phyloP scores from a whole-genome alignment of 495 filamentous ascomycete genomes.

The Apiosordaria backusii region DNA sequence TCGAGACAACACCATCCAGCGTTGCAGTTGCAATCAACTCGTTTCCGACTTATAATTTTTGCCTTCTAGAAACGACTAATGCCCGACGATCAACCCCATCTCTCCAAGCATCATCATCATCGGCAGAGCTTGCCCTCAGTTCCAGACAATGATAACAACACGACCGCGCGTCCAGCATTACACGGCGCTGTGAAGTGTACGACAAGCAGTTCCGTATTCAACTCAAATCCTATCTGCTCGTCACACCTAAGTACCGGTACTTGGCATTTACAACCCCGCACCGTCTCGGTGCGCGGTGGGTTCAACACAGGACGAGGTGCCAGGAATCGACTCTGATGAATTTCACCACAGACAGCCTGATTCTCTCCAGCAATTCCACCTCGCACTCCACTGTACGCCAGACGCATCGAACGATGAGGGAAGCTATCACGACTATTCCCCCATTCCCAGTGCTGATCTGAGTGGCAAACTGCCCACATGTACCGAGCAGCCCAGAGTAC shows the following conservation, averaged over 20 bases:
- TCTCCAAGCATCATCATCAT: neutral
- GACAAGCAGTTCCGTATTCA: neutral
- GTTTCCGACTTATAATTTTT: neutral
- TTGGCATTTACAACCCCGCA: neutral
- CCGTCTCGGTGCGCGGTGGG: neutral
- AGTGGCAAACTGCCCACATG: slow-evolving; percentile 5
- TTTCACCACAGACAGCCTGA: neutral
- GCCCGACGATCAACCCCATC: neutral
- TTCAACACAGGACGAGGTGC: neutral
- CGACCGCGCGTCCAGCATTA: neutral
- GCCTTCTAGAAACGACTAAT: neutral
- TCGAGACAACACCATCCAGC: neutral
- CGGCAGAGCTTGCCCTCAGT: neutral
- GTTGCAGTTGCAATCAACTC: slow-evolving; percentile 1
- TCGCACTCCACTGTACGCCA: neutral
- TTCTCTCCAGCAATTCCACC: neutral
- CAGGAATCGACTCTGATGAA: neutral
- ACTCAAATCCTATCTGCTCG: neutral
- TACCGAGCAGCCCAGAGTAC: neutral
- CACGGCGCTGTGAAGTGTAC: neutral
- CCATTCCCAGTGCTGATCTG: neutral
- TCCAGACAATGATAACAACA: neutral
- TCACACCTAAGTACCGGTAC: neutral
- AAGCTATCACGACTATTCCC: neutral
- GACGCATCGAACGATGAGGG: slow-evolving; percentile 4